Percentiles rank a stretch among this genome's conserved stretches.
Evolutionary conservation across 345 rosid species (phyloP).

Genomic region (Salix arbutifolia): DNA sequence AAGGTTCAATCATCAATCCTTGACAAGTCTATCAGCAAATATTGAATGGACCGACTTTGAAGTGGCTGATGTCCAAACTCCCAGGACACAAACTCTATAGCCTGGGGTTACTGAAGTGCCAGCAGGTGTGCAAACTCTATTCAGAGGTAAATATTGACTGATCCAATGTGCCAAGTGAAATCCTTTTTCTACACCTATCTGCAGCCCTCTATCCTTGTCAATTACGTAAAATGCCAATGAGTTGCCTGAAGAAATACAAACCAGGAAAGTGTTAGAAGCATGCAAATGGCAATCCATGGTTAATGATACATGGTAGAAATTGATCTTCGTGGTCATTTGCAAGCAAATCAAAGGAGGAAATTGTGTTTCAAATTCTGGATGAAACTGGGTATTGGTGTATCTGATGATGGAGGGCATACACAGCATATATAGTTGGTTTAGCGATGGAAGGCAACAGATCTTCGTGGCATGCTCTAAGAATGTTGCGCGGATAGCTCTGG

Average conservation of each 20-base stretch:
- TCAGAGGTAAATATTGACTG: constrained; percentile 31
- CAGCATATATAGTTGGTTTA: background rate
- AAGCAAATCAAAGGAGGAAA: background rate
- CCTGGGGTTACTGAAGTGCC: constrained; percentile 38
- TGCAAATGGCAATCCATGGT: background rate
- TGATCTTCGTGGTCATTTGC: background rate
- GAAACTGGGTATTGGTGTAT: background rate
- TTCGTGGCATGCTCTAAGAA: background rate
- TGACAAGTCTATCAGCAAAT: constrained; percentile 50
- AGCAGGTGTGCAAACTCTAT: constrained; percentile 32
- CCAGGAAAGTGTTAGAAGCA: background rate
- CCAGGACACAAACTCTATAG: constrained; percentile 50
- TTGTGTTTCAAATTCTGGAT: background rate
- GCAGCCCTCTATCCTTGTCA: background rate
- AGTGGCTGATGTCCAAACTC: constrained; percentile 49
- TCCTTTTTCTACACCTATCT: background rate
- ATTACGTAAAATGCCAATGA: background rate
- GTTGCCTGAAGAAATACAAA: background rate
- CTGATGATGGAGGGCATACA: background rate
- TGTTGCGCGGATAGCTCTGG: background rate
- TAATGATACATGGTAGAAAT: background rate
- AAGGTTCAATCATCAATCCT: constrained; percentile 29
- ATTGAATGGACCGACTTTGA: constrained; percentile 70
- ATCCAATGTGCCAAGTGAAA: background rate
- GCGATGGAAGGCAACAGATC: background rate